Evolutionary conservation across 345 rosid genomes (phyloP), one percentile per base, ranked within the genome.

Genomic region (Cardamine resedifolia): DNA sequence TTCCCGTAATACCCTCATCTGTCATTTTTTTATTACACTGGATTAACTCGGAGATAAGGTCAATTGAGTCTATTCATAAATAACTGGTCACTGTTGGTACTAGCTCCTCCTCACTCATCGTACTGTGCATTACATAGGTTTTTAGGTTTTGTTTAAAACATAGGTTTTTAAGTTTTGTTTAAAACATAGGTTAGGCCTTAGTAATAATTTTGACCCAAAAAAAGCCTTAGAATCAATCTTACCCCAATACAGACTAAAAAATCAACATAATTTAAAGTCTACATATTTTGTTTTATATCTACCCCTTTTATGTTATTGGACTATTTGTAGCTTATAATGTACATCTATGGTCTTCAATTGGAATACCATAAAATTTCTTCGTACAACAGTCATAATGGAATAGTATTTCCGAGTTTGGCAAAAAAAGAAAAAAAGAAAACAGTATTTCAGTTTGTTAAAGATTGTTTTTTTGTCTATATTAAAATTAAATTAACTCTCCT

Each of bases 11-110:
- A 28, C 56, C 56, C 62, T 56, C 47, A 1, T 15, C 24, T 27
- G 15, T 19, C 24, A 47, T 56, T 5, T 28, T 45, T 43, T 76
- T 21, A 12, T 70, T 24, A n/a, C 33, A 18, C 26, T 33, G 38
- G 21, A 7, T 12, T 44, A 3, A 47, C 15, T 56, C 34, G 45
- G 44, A 33, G 10, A 20, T 47, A 64, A 55, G 71, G 61, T 57
- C 30, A 70, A 21, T 70, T 36, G 70, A 3, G 79, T 70, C 65
- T 24, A 69, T 70, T 68, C 15, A 23, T 15, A 27, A 6, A 12
- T 12, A 41, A 67, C 30, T 53, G 14, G 21, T 38, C 21, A 61
- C 28, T 41, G 72, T 41, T 51, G 63, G 41, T 30, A 19, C 63
- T 63, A 38, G 59, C 44, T 70, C 43, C 44, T 70, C 43, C 62